These are phyloP conservation scores for Pyrenochaeta sp. DNA, from an alignment of 2,329 filamentous ascomycete species.

Conservation along the genomic window DNA sequence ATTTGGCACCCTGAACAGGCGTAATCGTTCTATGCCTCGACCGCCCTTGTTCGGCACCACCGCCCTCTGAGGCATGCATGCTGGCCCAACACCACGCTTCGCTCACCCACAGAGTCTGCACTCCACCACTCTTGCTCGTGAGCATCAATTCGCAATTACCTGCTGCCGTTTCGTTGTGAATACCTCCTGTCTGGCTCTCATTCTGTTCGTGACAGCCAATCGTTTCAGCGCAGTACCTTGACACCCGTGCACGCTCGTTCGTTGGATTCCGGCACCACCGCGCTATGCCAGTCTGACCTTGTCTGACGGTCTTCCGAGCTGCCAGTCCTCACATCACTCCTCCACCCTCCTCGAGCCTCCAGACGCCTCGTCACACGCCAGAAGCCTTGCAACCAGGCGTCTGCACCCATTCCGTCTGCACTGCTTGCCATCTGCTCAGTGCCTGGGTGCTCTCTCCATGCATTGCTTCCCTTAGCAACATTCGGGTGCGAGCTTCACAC, in stretches of 20 bases:
- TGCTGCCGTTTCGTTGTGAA: conserved; percentile 19
- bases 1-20: conserved; percentile 38
- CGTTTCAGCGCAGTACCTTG: conserved; percentile 49
- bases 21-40: conserved; percentile 45
- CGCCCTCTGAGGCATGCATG: conserved; percentile 38
- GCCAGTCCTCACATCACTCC: conserved; percentile 44
- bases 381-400: conserved; percentile 34
- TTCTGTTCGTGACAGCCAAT: conserved; percentile 48
- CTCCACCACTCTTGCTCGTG: conserved; percentile 12
- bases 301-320: conserved; percentile 45
- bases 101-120: conserved; percentile 17
- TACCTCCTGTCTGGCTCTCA: conserved; percentile 29
- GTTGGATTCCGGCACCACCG: conserved; percentile 46
- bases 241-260: conserved; percentile 46
- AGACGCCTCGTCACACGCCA: conserved; percentile 33
- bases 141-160: conserved; percentile 6
- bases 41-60: conserved; percentile 46
- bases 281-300: conserved; percentile 51
- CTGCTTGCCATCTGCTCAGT: conserved; percentile 36
- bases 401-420: conserved; percentile 27
- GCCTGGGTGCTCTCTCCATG: conserved; percentile 51
- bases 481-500: conserved; percentile 45
- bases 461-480: conserved; percentile 46
- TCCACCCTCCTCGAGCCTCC: conserved; percentile 34
- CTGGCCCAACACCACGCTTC: conserved; percentile 40